A percentile compares a stretch with the other conserved stretches of the same genome.
These are phyloP conservation scores for Medicago ruthenica DNA, from an alignment of 306 rosid genomes.

Conservation along the genomic window DNA sequence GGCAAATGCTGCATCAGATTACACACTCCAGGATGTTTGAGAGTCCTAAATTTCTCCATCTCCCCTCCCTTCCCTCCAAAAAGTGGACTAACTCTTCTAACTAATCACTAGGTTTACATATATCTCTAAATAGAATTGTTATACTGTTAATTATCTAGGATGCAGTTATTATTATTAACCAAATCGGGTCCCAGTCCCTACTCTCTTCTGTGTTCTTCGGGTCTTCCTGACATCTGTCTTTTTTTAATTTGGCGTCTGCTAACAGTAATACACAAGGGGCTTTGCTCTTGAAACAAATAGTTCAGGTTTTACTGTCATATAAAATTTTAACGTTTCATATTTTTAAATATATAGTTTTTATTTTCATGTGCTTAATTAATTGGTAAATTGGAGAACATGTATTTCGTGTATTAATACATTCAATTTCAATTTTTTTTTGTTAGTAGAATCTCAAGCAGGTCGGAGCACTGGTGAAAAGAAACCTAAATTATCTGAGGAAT, in stretches of 20 bases:
- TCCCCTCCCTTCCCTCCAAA: too few species aligned
- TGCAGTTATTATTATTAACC: conserved; percentile 15
- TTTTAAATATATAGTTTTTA: not conserved
- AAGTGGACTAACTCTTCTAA: too few species aligned
- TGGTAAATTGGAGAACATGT: not conserved
- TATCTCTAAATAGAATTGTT: not conserved
- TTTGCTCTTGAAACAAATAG: not conserved
- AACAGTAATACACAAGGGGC: not conserved
- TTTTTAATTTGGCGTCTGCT: not conserved
- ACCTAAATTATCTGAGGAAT: conserved; percentile 69
- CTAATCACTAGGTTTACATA: not conserved
- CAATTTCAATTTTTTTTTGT: conserved; percentile 26
- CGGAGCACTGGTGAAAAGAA: conserved; percentile 82
- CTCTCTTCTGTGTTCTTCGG: not conserved
- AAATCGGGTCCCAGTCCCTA: not conserved
- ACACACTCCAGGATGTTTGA: too few species aligned
- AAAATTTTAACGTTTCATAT: not conserved
- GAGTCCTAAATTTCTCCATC: too few species aligned
- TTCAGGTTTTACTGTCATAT: not conserved
- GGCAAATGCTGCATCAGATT: too few species aligned
- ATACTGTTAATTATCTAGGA: not conserved
- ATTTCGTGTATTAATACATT: conserved; percentile 20
- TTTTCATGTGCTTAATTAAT: not conserved
- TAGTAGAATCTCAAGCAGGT: conserved; percentile 62
- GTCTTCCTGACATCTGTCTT: not conserved